Evolutionary conservation across 495 filamentous ascomycete species (phyloP).

Genomic region (Pseudevernia furfuracea): DNA sequence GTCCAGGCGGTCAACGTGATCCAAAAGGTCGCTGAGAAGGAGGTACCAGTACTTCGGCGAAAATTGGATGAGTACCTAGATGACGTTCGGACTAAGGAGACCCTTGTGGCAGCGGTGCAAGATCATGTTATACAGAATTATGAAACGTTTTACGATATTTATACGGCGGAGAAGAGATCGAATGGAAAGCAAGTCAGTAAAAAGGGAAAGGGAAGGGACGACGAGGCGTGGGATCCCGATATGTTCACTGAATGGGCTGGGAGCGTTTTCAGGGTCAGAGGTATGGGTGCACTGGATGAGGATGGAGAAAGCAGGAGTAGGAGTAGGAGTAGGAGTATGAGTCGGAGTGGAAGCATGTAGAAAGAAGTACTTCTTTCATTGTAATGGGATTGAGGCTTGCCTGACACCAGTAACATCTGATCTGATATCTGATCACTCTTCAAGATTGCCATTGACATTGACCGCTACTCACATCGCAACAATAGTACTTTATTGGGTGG

Average conservation of each 20-base stretch:
- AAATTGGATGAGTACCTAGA: slow-evolving; percentile 52
- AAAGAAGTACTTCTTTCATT: no score
- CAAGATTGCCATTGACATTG: background rate
- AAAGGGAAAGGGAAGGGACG: slow-evolving; percentile 56
- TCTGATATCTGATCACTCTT: background rate
- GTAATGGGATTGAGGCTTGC: background rate
- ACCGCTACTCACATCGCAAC: background rate
- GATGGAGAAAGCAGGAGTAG: slow-evolving; percentile 34
- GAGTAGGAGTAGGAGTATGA: slow-evolving; percentile 36
- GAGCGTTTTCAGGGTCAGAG: slow-evolving; percentile 48
- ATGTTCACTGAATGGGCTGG: slow-evolving; percentile 55
- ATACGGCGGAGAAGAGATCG: slow-evolving; percentile 37
- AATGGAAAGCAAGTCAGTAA: slow-evolving; percentile 41
- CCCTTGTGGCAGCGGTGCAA: slow-evolving; percentile 52
- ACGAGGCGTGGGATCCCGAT: slow-evolving; percentile 58
- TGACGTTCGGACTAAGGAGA: slow-evolving; percentile 54
- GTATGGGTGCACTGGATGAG: slow-evolving; percentile 32
- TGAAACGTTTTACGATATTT: slow-evolving; percentile 52
- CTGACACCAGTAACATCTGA: background rate
- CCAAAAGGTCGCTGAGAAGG: slow-evolving; percentile 41
- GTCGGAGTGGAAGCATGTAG: slow-evolving; percentile 23
- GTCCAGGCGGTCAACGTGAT: slow-evolving; percentile 32
- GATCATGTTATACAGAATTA: slow-evolving; percentile 54
- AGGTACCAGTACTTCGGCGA: slow-evolving; percentile 45
- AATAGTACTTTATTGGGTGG: no score